Evolutionary conservation across 306 rosid species (phyloP).

Genomic region (Cucumis cinereus): DNA sequence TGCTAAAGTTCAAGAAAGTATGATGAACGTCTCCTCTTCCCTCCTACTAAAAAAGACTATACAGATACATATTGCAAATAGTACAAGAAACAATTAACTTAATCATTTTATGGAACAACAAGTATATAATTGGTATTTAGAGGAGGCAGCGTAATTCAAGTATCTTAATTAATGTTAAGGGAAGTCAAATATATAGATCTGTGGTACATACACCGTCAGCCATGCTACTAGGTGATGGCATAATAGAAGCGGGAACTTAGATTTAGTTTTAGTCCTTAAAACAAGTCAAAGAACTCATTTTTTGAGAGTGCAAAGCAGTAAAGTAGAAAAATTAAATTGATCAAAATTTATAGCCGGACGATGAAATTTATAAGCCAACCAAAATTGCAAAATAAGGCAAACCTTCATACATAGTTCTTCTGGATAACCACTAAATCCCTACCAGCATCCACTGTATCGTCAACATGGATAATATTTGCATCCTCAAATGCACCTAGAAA

Average conservation of each 20-base stretch:
- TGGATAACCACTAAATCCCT: conserved; percentile 80
- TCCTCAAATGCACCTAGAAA: conserved; percentile 90
- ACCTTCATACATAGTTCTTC: conserved; percentile 89
- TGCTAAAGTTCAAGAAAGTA: background rate
- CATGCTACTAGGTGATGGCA: background rate
- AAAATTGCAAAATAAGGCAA: conserved; percentile 7
- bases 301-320: background rate
- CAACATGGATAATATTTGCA: conserved; percentile 89
- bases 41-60: background rate
- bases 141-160: background rate
- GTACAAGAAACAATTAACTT: background rate
- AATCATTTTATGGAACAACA: background rate
- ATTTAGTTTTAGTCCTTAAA: background rate
- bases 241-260: background rate
- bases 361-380: background rate
- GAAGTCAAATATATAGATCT: background rate
- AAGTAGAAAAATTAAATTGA: background rate
- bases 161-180: background rate
- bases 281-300: background rate
- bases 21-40: background rate
- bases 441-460: conserved; percentile 89
- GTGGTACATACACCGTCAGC: background rate
- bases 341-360: background rate
- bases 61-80: background rate
- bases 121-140: background rate